Percentiles rank a stretch among this genome's conserved stretches.
Conservation (phyloP, 164 flowering plant species). For the Nelumbo lutea region DNA sequence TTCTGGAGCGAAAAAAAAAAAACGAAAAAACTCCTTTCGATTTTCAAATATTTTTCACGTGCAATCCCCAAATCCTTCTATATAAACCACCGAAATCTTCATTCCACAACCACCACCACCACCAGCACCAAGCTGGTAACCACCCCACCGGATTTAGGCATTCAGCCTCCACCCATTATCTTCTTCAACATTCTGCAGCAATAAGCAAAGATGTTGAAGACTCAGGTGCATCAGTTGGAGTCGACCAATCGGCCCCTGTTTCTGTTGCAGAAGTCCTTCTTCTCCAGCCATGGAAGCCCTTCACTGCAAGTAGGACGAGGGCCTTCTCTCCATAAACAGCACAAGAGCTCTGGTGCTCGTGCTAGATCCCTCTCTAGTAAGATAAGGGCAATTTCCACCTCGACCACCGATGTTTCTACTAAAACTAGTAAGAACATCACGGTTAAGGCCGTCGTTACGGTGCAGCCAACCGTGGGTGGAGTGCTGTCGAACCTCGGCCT, state of each 20-base stretch:
- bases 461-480: conserved; percentile 18
- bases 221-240: conserved; percentile 1
- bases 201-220: conserved; percentile 4
- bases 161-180: no score
- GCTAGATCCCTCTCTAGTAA: neutral
- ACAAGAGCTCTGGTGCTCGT: neutral
- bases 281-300: neutral
- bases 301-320: neutral
- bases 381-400: neutral
- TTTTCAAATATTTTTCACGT: no score
- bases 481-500: conserved; percentile 11
- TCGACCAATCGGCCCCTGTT: conserved; percentile 1
- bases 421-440: neutral
- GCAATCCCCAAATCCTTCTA: no score
- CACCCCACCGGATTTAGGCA: no score
- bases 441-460: conserved; percentile 39
- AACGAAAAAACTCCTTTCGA: no score
- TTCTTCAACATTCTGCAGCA: no score
- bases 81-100: no score
- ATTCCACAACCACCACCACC: no score
- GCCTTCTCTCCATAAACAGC: neutral
- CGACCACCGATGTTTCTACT: neutral
- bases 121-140: no score
- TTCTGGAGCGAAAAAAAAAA: no score
- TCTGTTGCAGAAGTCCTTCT: conserved; percentile 3